These are phyloP conservation scores for Jamesozyma rosinii DNA, from an alignment of 805 yeast species.

Conservation along the genomic window DNA sequence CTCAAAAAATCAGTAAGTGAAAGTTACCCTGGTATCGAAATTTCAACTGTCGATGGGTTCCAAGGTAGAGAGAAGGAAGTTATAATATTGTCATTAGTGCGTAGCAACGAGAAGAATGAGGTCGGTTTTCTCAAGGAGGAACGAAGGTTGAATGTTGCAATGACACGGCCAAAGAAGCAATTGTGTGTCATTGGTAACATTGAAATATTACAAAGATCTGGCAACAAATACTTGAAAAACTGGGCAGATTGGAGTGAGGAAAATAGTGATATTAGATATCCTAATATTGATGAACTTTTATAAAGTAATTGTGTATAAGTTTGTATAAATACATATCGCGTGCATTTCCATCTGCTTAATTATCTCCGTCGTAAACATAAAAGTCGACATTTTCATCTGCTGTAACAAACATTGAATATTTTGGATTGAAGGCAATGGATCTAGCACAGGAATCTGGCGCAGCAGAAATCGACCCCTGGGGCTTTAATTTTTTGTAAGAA, in stretches of 20 bases:
- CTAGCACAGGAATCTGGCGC: slow-evolving; percentile 34
- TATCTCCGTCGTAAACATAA: slow-evolving; percentile 23
- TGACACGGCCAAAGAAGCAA: slow-evolving; percentile 82
- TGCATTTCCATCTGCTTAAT: no score
- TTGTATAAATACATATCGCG: no score
- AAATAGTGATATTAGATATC: slow-evolving; percentile 57
- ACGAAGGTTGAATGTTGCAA: slow-evolving; percentile 83
- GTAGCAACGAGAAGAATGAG: slow-evolving; percentile 62
- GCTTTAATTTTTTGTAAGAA: slow-evolving; percentile 21
- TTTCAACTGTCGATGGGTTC: slow-evolving; percentile 90
- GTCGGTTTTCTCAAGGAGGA: slow-evolving; percentile 78
- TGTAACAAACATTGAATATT: slow-evolving; percentile 32
- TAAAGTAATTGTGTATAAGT: slow-evolving; percentile 5
- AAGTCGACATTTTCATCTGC: slow-evolving; percentile 33
- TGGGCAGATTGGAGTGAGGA: slow-evolving; percentile 71
- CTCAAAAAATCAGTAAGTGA: slow-evolving; percentile 41
- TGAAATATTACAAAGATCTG: slow-evolving; percentile 46
- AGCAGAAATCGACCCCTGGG: slow-evolving; percentile 21
- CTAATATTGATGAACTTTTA: slow-evolving; percentile 39
- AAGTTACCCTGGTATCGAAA: slow-evolving; percentile 45
- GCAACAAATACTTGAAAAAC: slow-evolving; percentile 40
- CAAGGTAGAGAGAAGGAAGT: slow-evolving; percentile 94
- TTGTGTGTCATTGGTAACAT: slow-evolving; percentile 80
- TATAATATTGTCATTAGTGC: slow-evolving; percentile 68
- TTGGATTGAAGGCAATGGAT: slow-evolving; percentile 35